phyloP scores from a whole-genome alignment of 1,284 basidiomycete species.

The Inonotus hispidus region DNA sequence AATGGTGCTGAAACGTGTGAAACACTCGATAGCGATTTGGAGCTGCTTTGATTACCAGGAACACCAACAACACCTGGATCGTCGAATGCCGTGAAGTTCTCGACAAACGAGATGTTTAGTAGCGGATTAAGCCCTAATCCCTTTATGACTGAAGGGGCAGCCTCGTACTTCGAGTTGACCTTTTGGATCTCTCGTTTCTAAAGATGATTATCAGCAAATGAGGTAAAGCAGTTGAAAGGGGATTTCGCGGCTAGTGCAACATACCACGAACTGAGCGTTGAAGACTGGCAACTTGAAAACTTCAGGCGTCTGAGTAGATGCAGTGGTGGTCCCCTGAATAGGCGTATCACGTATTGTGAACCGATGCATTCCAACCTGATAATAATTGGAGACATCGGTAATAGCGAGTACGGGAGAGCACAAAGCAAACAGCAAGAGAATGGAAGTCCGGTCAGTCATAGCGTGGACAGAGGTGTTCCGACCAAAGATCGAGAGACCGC shows the following conservation, averaged over 20 bases:
- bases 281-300: constrained; percentile 4
- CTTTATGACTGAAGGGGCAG: constrained; percentile 31
- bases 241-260: not conserved
- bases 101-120: constrained; percentile 25
- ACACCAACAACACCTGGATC: constrained; percentile 17
- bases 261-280: constrained; percentile 14
- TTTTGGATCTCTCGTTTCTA: constrained; percentile 30
- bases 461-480: not conserved
- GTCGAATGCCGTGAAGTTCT: constrained; percentile 25
- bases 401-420: not conserved
- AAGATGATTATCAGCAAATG: not conserved
- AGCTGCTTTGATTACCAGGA: constrained; percentile 2
- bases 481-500: not conserved
- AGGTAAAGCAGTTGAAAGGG: not conserved
- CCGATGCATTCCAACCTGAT: constrained; percentile 11
- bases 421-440: not conserved
- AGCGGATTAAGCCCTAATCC: constrained; percentile 32
- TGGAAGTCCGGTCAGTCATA: not conserved
- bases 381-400: not conserved
- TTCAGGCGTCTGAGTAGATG: not conserved
- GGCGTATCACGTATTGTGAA: constrained; percentile 10
- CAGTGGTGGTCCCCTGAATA: not conserved
- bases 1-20: constrained; percentile 19
- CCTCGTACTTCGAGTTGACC: constrained; percentile 35
- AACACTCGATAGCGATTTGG: constrained; percentile 14